Evolutionary conservation across 768 basidiomycete genomes (phyloP).

Genomic region (Suillus tomentosus): DNA sequence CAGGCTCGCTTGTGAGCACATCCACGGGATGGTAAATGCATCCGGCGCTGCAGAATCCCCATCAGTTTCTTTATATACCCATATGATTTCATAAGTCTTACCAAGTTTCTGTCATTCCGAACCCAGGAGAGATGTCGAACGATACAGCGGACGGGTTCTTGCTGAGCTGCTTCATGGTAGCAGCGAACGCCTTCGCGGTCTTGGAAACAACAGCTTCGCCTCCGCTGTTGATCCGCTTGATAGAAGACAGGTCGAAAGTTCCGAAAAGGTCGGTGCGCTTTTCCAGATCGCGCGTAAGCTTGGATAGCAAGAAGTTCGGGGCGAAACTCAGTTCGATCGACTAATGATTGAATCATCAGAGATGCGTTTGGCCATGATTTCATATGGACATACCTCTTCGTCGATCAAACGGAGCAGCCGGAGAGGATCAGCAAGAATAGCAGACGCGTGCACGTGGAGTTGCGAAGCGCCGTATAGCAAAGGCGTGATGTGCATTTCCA

Average conservation of each 20-base stretch:
- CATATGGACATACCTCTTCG: conserved; percentile 33
- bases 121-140: conserved; percentile 29
- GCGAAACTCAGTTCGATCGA: conserved; percentile 36
- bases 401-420: conserved; percentile 35
- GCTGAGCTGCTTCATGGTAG: conserved; percentile 30
- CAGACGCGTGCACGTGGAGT: conserved; percentile 25
- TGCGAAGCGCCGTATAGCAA: conserved; percentile 33
- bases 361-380: conserved; percentile 16
- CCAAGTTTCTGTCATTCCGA: conserved; percentile 48
- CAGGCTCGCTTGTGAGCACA: conserved; percentile 18
- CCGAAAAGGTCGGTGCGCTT: conserved; percentile 26
- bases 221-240: conserved; percentile 42
- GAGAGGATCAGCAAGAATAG: conserved; percentile 27
- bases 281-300: conserved; percentile 37
- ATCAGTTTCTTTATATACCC: not conserved
- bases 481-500: conserved; percentile 45
- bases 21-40: conserved; percentile 40
- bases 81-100: conserved; percentile 17
- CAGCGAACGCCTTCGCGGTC: conserved; percentile 41
- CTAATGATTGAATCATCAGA: conserved; percentile 16
- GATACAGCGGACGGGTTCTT: conserved; percentile 18
- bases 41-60: conserved; percentile 32
- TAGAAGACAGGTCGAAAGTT: conserved; percentile 35
- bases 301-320: conserved; percentile 46
- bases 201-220: conserved; percentile 44